These are phyloP conservation scores for Penicillium sp. DNA, from an alignment of 2,329 filamentous ascomycete species.

Conservation along the genomic window DNA sequence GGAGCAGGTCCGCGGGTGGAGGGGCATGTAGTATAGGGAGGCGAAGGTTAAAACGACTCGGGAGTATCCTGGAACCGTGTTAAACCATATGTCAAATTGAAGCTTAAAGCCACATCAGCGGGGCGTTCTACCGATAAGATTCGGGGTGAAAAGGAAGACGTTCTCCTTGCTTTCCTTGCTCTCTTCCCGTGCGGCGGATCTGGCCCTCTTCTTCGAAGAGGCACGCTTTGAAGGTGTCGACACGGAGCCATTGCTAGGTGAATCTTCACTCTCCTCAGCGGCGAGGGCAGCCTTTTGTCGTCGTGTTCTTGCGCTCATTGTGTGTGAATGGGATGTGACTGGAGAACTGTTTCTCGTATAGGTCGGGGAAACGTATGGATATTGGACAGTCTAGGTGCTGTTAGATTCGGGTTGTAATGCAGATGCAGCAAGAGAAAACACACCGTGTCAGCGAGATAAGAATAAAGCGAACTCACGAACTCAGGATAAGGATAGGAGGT, in stretches of 20 bases:
- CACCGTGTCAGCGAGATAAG: slow-evolving; percentile 2
- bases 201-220: slow-evolving; percentile 28
- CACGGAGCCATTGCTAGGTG: slow-evolving; percentile 30
- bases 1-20: slow-evolving; percentile 94
- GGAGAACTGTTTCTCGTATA: neutral
- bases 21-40: slow-evolving; percentile 97
- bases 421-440: neutral
- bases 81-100: neutral
- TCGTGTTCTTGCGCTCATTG: slow-evolving; percentile 40
- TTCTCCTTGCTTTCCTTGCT: slow-evolving; percentile 64
- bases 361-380: neutral
- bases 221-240: slow-evolving; percentile 30
- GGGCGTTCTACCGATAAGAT: slow-evolving; percentile 66
- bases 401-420: neutral
- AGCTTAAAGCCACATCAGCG: neutral
- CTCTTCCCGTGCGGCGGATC: slow-evolving; percentile 28
- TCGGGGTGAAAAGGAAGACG: slow-evolving; percentile 78
- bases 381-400: neutral
- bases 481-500: slow-evolving; percentile 6
- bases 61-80: slow-evolving; percentile 59
- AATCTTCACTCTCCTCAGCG: slow-evolving; percentile 32
- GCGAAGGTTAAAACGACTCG: slow-evolving; percentile 79
- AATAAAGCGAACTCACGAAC: neutral
- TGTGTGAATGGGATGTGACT: slow-evolving; percentile 7
- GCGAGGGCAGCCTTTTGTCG: slow-evolving; percentile 39